These are phyloP conservation scores for Russula olivacea DNA, from an alignment of 768 basidiomycete species.

Conservation along the genomic window DNA sequence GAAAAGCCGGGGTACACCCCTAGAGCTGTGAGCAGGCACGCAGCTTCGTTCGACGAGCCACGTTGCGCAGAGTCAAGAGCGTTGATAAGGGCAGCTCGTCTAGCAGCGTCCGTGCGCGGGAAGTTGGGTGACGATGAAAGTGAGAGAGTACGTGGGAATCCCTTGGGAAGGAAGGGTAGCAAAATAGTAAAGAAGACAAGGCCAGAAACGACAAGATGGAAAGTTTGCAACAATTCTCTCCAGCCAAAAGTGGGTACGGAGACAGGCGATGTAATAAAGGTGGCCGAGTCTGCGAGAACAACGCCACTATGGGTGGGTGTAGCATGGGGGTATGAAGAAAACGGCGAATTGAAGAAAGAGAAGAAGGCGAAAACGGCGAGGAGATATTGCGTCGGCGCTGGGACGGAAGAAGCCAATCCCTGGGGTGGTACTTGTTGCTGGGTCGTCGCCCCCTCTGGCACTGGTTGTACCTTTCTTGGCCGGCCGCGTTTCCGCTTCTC, in stretches of 20 bases:
- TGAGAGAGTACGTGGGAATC: not conserved
- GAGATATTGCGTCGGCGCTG: constrained; percentile 50
- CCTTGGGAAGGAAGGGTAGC: constrained; percentile 40
- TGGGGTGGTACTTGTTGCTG: constrained; percentile 25
- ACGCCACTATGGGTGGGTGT: constrained; percentile 53
- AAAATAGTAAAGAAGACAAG: constrained; percentile 56
- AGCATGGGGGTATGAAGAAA: constrained; percentile 39
- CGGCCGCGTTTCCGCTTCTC: constrained; percentile 84
- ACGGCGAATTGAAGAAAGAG: constrained; percentile 77
- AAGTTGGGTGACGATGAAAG: not conserved
- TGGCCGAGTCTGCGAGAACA: constrained; percentile 41
- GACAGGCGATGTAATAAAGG: constrained; percentile 26
- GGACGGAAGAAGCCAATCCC: constrained; percentile 22
- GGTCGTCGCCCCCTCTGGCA: constrained; percentile 30
- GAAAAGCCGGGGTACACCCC: constrained; percentile 36
- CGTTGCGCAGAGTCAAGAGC: constrained; percentile 33
- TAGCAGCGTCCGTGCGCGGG: constrained; percentile 20
- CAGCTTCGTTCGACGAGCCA: constrained; percentile 38
- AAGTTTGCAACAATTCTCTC: constrained; percentile 50
- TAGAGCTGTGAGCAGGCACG: constrained; percentile 36
- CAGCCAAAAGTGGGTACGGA: constrained; percentile 37
- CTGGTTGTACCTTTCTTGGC: constrained; percentile 63
- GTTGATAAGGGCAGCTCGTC: constrained; percentile 30
- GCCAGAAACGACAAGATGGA: constrained; percentile 62
- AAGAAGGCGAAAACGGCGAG: constrained; percentile 80